Evolutionary conservation across 768 basidiomycete genomes (phyloP).

Genomic region (Lentinula raphanica): DNA sequence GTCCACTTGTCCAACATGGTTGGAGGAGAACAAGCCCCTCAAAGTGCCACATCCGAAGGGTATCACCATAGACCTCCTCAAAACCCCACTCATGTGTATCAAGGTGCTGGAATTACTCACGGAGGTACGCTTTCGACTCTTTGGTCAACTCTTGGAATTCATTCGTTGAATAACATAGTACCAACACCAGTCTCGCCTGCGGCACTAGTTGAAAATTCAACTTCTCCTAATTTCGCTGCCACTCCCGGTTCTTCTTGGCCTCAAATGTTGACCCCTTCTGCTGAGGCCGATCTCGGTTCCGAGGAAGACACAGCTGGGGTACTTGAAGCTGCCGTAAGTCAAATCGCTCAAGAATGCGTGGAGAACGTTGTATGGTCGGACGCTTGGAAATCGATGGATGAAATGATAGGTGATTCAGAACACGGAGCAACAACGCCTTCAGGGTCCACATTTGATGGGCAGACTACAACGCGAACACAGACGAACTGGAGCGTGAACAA

Average conservation of each 20-base stretch:
- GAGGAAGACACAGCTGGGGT: conserved; percentile 53
- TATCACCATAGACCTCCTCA: neutral
- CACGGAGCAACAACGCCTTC: neutral
- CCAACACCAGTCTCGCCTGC: conserved; percentile 86
- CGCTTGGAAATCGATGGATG: conserved; percentile 50
- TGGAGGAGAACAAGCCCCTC: conserved; percentile 35
- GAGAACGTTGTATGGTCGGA: conserved; percentile 69
- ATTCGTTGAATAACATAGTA: conserved; percentile 25
- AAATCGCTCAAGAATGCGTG: conserved; percentile 63
- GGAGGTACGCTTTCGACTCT: conserved; percentile 5
- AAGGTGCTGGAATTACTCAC: conserved; percentile 34
- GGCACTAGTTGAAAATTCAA: conserved; percentile 49
- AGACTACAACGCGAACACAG: neutral
- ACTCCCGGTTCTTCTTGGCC: neutral
- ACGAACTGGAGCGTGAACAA: neutral
- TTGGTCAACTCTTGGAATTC: no score
- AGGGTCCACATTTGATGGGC: neutral
- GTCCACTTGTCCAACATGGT: conserved; percentile 55
- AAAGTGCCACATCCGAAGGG: neutral
- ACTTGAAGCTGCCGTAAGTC: conserved; percentile 60
- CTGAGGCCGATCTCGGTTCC: neutral
- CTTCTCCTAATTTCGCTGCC: neutral
- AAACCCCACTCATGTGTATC: conserved; percentile 23
- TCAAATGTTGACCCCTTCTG: neutral
- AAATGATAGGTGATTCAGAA: conserved; percentile 11